These are phyloP conservation scores for Colletotrichum sansevieriae DNA, from an alignment of 2,329 filamentous ascomycete species.

Conservation along the genomic window DNA sequence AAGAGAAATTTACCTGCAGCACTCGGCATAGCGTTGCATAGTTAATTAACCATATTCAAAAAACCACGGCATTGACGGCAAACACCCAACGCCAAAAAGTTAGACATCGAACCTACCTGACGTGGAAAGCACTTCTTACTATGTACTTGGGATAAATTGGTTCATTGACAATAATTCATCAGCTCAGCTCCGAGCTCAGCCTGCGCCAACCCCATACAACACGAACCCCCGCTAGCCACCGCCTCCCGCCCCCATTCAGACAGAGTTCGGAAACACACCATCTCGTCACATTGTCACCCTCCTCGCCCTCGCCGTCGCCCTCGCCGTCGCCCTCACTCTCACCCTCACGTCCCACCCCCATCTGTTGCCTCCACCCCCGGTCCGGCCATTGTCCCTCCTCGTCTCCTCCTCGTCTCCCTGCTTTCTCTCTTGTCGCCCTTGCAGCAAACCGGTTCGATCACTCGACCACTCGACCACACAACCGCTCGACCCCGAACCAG, in stretches of 20 bases:
- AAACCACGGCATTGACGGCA: slow-evolving; percentile 8
- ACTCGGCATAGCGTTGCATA: slow-evolving; percentile 1
- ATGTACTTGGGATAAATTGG: too few species aligned
- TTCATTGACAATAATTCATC: not conserved
- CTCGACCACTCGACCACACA: not conserved
- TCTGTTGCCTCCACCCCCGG: not conserved
- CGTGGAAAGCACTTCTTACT: too few species aligned
- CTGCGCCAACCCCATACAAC: not conserved
- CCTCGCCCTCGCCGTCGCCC: not conserved
- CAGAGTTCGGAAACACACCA: too few species aligned
- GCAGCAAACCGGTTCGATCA: not conserved
- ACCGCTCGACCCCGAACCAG: not conserved
- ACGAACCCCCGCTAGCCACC: not conserved
- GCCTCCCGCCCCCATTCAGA: not conserved
- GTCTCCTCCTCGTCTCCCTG: not conserved
- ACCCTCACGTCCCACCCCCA: not conserved
- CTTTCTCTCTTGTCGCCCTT: not conserved
- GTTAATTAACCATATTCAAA: slow-evolving; percentile 1
- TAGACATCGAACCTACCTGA: not conserved
- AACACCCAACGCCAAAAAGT: not conserved
- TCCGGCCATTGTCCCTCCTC: not conserved
- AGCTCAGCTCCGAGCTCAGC: not conserved
- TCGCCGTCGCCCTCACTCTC: not conserved
- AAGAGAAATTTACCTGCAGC: slow-evolving; percentile 10
- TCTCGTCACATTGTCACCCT: too few species aligned